These are phyloP conservation scores for Erythrobasidium hasegawianum DNA, from an alignment of 1,284 basidiomycete genomes.

Conservation along the genomic window DNA sequence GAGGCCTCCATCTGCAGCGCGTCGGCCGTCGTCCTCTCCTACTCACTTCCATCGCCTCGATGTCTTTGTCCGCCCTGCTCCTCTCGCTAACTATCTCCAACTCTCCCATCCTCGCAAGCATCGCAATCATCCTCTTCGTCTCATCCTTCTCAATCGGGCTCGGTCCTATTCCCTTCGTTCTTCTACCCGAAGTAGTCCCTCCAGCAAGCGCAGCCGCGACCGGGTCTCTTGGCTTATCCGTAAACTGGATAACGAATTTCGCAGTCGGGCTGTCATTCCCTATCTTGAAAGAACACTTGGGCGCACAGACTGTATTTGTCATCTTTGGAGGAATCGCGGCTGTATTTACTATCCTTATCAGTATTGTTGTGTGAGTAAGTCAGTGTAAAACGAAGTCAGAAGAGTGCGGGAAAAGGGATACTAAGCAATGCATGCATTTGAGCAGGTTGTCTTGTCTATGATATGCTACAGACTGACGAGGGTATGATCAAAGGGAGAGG, in stretches of 20 bases:
- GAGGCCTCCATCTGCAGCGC: too few species aligned
- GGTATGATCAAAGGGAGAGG: too few species aligned
- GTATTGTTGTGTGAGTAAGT: slow-evolving; percentile 6
- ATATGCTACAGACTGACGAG: too few species aligned
- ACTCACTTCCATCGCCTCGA: slow-evolving; percentile 42
- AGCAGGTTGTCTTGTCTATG: too few species aligned
- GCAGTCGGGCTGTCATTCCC: slow-evolving; percentile 25
- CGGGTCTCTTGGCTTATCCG: slow-evolving; percentile 38
- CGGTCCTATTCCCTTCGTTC: slow-evolving; percentile 51
- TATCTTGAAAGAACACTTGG: slow-evolving; percentile 1
- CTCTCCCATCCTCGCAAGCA: slow-evolving; percentile 43
- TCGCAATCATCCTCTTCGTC: slow-evolving; percentile 49
- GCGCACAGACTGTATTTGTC: slow-evolving; percentile 19
- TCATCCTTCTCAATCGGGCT: slow-evolving; percentile 50
- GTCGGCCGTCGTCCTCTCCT: slow-evolving; percentile 48
- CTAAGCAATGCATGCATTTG: too few species aligned
- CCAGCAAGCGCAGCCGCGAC: slow-evolving; percentile 37
- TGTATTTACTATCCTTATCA: slow-evolving; percentile 7
- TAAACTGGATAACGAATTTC: slow-evolving; percentile 43
- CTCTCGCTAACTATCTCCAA: slow-evolving; percentile 46
- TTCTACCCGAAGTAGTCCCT: slow-evolving; percentile 50
- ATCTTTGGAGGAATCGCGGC: slow-evolving; percentile 21
- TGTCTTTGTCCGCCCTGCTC: slow-evolving; percentile 46
- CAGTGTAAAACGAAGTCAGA: too few species aligned
- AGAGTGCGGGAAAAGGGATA: too few species aligned